Evolutionary conservation across 768 basidiomycete genomes (phyloP).

Genomic region (Russula ochroleuca): DNA sequence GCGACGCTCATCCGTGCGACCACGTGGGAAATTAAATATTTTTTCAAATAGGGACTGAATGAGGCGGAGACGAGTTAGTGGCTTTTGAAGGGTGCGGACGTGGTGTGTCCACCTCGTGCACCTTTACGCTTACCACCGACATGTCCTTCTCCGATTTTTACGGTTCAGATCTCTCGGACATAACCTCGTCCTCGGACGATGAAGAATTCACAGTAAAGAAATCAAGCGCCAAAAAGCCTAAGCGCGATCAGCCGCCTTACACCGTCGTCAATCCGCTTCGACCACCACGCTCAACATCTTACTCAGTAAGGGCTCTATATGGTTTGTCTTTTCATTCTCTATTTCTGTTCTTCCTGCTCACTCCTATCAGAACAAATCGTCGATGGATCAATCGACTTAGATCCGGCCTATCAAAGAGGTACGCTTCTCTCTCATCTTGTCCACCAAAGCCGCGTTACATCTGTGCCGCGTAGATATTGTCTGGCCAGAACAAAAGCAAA

Average conservation of each 20-base stretch:
- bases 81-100: background rate
- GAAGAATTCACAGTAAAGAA: constrained; percentile 22
- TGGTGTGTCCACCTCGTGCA: background rate
- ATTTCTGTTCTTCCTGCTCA: background rate
- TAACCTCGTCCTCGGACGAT: constrained; percentile 29
- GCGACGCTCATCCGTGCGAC: background rate
- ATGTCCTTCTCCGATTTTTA: constrained; percentile 30
- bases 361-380: constrained; percentile 54
- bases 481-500: constrained; percentile 73
- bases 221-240: constrained; percentile 9
- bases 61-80: background rate
- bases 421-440: constrained; percentile 14
- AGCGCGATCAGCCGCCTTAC: constrained; percentile 11
- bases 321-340: constrained; percentile 26
- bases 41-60: background rate
- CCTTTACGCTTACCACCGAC: background rate
- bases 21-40: background rate
- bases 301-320: constrained; percentile 35
- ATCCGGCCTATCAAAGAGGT: constrained; percentile 80
- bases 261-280: constrained; percentile 25
- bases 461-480: constrained; percentile 55
- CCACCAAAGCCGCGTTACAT: background rate
- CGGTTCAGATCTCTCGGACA: constrained; percentile 33
- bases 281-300: constrained; percentile 31
- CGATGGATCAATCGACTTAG: constrained; percentile 59